Conservation (phyloP, 768 basidiomycete species). For the Panus rudis region DNA sequence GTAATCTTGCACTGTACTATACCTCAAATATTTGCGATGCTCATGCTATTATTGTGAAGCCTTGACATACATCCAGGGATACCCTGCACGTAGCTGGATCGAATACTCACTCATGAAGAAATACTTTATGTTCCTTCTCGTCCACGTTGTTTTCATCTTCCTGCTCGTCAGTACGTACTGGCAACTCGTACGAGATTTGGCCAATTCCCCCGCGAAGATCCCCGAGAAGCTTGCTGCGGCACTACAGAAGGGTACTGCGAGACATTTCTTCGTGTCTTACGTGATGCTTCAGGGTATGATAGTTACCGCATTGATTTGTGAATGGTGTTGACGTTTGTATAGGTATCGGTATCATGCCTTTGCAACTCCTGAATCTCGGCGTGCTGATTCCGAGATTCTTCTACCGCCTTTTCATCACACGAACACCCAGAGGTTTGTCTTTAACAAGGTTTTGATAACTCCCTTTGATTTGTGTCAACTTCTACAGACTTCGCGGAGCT, state of each 20-base stretch:
- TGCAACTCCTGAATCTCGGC: constrained; percentile 90
- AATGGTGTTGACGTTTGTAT: constrained; percentile 5
- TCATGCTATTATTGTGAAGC: constrained; percentile 24
- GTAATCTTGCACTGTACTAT: constrained; percentile 39
- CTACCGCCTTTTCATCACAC: constrained; percentile 68
- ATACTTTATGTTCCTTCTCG: constrained; percentile 88
- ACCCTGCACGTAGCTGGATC: constrained; percentile 83
- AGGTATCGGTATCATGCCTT: constrained; percentile 92
- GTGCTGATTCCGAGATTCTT: constrained; percentile 76
- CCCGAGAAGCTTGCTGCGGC: constrained; percentile 88
- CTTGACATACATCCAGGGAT: constrained; percentile 87
- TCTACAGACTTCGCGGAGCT: constrained; percentile 85
- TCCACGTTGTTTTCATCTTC: constrained; percentile 94
- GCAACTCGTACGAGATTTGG: constrained; percentile 86
- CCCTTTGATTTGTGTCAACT: background rate
- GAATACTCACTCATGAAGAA: constrained; percentile 91
- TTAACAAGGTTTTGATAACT: background rate
- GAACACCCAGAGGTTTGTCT: constrained; percentile 79
- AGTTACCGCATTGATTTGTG: background rate
- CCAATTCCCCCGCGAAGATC: constrained; percentile 89
- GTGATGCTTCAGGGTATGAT: constrained; percentile 71
- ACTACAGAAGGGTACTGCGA: constrained; percentile 69
- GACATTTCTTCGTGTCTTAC: constrained; percentile 81
- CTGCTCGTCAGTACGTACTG: constrained; percentile 87
- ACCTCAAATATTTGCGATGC: background rate